Evolutionary conservation across 1,284 basidiomycete genomes (phyloP).

Genomic region (Rhodotorula sp.): DNA sequence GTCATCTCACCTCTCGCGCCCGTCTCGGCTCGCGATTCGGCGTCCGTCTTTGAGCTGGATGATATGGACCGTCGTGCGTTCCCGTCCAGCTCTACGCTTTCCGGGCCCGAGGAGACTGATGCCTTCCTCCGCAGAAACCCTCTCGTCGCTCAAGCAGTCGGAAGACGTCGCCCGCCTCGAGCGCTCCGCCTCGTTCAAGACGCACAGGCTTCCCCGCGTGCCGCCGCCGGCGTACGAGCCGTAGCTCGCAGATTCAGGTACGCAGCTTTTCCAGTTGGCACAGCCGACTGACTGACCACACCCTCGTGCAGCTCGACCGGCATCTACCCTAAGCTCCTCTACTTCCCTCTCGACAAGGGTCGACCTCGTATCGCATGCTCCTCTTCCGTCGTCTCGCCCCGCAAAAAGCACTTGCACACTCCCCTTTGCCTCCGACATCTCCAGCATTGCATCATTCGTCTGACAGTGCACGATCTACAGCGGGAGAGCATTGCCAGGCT

Average conservation of each 20-base stretch:
- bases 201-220: not conserved
- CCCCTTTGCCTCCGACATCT: no score
- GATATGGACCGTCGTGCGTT: not conserved
- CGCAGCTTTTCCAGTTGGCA: no score
- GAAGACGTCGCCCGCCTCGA: conserved; percentile 1
- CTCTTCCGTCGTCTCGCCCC: no score
- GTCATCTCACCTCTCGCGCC: not conserved
- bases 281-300: no score
- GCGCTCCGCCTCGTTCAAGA: not conserved
- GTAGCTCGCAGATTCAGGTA: not conserved
- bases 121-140: not conserved
- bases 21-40: not conserved
- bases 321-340: no score
- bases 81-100: not conserved
- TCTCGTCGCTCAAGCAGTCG: not conserved
- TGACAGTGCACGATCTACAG: no score
- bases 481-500: no score
- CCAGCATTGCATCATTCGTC: no score
- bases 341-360: no score
- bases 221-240: conserved; percentile 1
- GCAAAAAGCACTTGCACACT: no score
- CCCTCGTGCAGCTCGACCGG: no score
- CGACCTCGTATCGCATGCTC: no score
- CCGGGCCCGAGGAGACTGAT: fast-evolving
- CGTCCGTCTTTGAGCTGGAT: not conserved